Evolutionary conservation across 1,284 basidiomycete species (phyloP).

Genomic region (Melanopsichium pennsylvanicum): DNA sequence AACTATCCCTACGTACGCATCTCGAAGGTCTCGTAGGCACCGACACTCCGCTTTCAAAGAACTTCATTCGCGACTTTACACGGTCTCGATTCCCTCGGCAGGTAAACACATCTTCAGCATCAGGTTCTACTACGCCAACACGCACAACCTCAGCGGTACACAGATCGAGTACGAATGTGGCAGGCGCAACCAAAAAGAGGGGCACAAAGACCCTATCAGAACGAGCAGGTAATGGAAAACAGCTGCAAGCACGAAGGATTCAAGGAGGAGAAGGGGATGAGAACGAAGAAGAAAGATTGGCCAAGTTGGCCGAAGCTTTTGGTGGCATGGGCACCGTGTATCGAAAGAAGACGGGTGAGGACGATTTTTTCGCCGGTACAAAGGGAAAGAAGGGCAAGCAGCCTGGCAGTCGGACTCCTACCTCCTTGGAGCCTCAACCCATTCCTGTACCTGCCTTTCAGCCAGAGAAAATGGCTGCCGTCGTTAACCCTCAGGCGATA

Average conservation of each 20-base stretch:
- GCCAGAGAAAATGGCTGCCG: too few species aligned
- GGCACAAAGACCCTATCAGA: conserved; percentile 36
- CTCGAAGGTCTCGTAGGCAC: conserved; percentile 40
- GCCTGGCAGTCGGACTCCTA: background rate
- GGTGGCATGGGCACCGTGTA: conserved; percentile 43
- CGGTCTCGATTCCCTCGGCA: conserved; percentile 32
- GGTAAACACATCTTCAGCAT: background rate
- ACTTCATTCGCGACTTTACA: conserved; percentile 30
- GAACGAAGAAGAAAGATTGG: conserved; percentile 28
- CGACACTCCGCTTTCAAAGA: conserved; percentile 22
- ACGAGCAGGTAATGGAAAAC: conserved; percentile 29
- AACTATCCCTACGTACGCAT: conserved; percentile 23
- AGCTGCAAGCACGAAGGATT: conserved; percentile 27
- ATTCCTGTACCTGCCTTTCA: too few species aligned
- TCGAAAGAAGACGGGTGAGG: conserved; percentile 35
- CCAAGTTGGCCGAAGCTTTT: conserved; percentile 30
- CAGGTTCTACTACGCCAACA: conserved; percentile 10
- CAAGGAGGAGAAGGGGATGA: background rate
- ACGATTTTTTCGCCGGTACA: conserved; percentile 28
- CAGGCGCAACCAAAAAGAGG: conserved; percentile 16
- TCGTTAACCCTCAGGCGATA: too few species aligned
- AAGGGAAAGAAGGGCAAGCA: conserved; percentile 30
- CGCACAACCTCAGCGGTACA: background rate
- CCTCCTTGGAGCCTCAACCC: background rate
- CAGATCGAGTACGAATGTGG: background rate